Percentiles rank a stretch among this genome's conserved stretches.
These are phyloP conservation scores for Diaporthe caulivora DNA, from an alignment of 2,329 filamentous ascomycete genomes.

Conservation along the genomic window DNA sequence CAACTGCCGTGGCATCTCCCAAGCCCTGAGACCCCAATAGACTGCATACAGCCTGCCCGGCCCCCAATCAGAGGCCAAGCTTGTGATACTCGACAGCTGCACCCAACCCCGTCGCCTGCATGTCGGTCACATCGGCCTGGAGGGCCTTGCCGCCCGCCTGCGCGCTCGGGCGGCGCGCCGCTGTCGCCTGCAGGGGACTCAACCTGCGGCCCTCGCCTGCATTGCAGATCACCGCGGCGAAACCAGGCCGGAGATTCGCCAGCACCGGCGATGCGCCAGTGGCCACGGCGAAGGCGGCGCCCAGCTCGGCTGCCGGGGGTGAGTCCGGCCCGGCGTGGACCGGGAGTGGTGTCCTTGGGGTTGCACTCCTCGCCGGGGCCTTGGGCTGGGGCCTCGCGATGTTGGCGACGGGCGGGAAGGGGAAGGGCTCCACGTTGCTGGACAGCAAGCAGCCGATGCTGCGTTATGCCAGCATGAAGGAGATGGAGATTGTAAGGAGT, in stretches of 20 bases:
- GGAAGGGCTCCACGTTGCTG: slow-evolving; percentile 45
- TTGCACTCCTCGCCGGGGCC: slow-evolving; percentile 55
- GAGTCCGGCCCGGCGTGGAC: slow-evolving; percentile 46
- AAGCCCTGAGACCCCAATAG: slow-evolving; percentile 13
- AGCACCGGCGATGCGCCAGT: slow-evolving; percentile 20
- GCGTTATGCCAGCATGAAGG: slow-evolving; percentile 56
- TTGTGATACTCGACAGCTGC: slow-evolving; percentile 32
- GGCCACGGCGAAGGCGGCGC: neutral
- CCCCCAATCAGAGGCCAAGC: slow-evolving; percentile 35
- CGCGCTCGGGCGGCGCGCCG: slow-evolving; percentile 21
- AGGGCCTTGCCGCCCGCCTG: slow-evolving; percentile 34
- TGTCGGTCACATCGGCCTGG: slow-evolving; percentile 36
- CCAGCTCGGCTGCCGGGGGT: slow-evolving; percentile 18
- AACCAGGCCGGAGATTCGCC: slow-evolving; percentile 16
- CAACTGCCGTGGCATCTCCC: neutral
- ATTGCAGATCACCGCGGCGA: slow-evolving; percentile 23
- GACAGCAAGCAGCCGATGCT: slow-evolving; percentile 45
- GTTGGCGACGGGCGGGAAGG: slow-evolving; percentile 42
- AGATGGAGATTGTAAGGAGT: slow-evolving; percentile 56
- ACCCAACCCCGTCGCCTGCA: slow-evolving; percentile 36
- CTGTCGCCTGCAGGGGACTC: slow-evolving; percentile 16
- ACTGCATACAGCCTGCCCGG: slow-evolving; percentile 26
- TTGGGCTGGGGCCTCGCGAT: slow-evolving; percentile 57
- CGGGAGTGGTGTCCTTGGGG: slow-evolving; percentile 51
- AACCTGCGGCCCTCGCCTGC: slow-evolving; percentile 30